A percentile compares a stretch with the other conserved stretches of the same genome.
These are phyloP conservation scores for Phialocephala sp. DNA, from an alignment of 2,329 filamentous ascomycete species.

Conservation along the genomic window DNA sequence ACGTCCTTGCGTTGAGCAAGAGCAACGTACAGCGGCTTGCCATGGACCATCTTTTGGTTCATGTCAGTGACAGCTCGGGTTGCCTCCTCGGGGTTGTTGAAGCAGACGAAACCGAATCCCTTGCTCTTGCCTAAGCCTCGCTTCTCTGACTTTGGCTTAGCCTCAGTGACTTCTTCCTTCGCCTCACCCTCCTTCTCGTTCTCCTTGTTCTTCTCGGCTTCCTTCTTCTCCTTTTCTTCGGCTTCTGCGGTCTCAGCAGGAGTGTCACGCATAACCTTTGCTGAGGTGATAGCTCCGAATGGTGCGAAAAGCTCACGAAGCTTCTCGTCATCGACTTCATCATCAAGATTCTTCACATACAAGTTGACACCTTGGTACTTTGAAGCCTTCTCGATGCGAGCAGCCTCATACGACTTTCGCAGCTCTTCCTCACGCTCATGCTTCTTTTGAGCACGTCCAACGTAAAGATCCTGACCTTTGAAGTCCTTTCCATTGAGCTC, in stretches of 20 bases:
- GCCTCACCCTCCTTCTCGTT: conserved; percentile 52
- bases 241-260: conserved; percentile 57
- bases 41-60: conserved; percentile 99
- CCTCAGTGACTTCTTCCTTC: conserved; percentile 51
- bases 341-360: conserved; percentile 98
- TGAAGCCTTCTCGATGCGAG: conserved; percentile 95
- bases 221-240: conserved; percentile 51
- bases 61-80: conserved; percentile 99
- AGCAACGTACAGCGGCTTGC: conserved; percentile 97
- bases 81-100: conserved; percentile 98
- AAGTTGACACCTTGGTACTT: conserved; percentile 99
- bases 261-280: conserved; percentile 97
- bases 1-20: conserved; percentile 99
- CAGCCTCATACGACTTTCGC: conserved; percentile 97
- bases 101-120: conserved; percentile 99
- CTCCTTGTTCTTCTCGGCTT: conserved; percentile 59
- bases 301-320: conserved; percentile 90
- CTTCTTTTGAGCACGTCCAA: conserved; percentile 99
- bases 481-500: conserved; percentile 91
- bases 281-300: conserved; percentile 95
- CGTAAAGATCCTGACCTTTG: conserved; percentile 94
- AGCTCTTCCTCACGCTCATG: conserved; percentile 99
- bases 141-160: conserved; percentile 58
- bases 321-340: conserved; percentile 98
- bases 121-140: conserved; percentile 91